Evolutionary conservation across 805 yeast species (phyloP).

Genomic region (Teunomyces funiuensis): DNA sequence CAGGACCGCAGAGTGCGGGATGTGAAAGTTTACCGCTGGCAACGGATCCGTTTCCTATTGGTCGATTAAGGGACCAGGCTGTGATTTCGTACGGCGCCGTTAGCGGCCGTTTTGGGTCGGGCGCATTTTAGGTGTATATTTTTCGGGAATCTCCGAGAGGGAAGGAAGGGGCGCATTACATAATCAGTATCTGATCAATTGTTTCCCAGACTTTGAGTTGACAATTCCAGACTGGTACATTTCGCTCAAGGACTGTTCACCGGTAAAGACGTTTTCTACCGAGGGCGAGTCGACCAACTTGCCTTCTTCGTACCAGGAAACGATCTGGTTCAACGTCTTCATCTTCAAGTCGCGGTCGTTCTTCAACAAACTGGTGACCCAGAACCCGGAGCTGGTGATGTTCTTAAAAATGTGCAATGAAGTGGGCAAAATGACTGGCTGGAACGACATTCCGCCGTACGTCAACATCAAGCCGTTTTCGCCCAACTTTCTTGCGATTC

Average conservation of each 20-base stretch:
- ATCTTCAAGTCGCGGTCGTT: conserved; percentile 34
- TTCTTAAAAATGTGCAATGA: conserved; percentile 88
- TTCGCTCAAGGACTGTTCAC: conserved; percentile 25
- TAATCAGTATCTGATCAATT: conserved; percentile 27
- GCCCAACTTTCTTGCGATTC: conserved; percentile 78
- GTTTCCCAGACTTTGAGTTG: conserved; percentile 39
- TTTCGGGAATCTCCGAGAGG: too few relatives aligned
- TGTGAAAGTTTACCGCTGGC: too few relatives aligned
- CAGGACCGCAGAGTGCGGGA: too few relatives aligned
- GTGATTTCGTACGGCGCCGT: too few relatives aligned
- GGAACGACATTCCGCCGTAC: conserved; percentile 97
- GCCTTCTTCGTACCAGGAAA: conserved; percentile 44
- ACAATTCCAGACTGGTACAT: conserved; percentile 31
- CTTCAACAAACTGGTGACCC: conserved; percentile 69
- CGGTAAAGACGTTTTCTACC: conserved; percentile 22
- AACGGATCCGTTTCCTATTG: too few relatives aligned
- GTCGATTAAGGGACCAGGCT: too few relatives aligned
- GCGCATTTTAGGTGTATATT: not conserved
- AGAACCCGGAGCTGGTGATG: conserved; percentile 81
- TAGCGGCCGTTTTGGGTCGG: too few relatives aligned
- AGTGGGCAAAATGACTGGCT: conserved; percentile 91
- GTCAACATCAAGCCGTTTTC: conserved; percentile 78
- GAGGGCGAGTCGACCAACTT: conserved; percentile 39
- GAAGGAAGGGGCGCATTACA: too few relatives aligned
- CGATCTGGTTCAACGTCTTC: conserved; percentile 35